Conservation (phyloP, 106 monocot species). For the Platanthera guangdongensis region DNA sequence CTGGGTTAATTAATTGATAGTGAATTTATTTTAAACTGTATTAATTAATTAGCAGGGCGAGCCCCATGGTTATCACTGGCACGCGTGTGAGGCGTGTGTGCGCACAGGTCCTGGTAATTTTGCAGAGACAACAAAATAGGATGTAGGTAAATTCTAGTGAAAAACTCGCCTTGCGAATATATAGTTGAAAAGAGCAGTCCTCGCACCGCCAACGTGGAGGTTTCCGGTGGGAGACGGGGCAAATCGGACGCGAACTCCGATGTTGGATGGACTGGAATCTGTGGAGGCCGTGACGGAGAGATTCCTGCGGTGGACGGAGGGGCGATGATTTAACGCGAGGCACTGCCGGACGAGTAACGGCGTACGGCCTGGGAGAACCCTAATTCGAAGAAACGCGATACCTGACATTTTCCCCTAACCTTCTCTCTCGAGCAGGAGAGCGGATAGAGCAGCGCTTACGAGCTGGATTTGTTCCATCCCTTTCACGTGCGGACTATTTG, state of each 20-base stretch:
- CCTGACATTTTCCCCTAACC: conserved; percentile 17
- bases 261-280: conserved; percentile 11
- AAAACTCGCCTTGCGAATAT: conserved; percentile 46
- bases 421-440: neutral
- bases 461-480: too few relatives aligned
- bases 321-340: conserved; percentile 3
- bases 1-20: too few relatives aligned
- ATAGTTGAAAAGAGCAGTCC: conserved; percentile 70
- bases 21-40: too few relatives aligned
- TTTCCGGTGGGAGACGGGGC: conserved; percentile 78
- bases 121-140: neutral
- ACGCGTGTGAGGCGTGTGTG: too few relatives aligned
- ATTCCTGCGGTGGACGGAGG: conserved; percentile 8
- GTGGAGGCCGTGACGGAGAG: conserved; percentile 16
- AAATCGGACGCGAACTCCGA: conserved; percentile 54
- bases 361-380: conserved; percentile 28
- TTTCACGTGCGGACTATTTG: too few relatives aligned
- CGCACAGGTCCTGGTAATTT: neutral
- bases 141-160: neutral
- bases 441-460: neutral
- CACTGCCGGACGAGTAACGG: conserved; percentile 13
- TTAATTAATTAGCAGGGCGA: too few relatives aligned
- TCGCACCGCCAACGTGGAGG: conserved; percentile 63
- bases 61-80: too few relatives aligned
- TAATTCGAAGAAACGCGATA: conserved; percentile 30